Percentiles rank a stretch among this genome's conserved stretches.
Evolutionary conservation across 2,329 filamentous ascomycete species (phyloP).

Genomic region (Monascus ruber): DNA sequence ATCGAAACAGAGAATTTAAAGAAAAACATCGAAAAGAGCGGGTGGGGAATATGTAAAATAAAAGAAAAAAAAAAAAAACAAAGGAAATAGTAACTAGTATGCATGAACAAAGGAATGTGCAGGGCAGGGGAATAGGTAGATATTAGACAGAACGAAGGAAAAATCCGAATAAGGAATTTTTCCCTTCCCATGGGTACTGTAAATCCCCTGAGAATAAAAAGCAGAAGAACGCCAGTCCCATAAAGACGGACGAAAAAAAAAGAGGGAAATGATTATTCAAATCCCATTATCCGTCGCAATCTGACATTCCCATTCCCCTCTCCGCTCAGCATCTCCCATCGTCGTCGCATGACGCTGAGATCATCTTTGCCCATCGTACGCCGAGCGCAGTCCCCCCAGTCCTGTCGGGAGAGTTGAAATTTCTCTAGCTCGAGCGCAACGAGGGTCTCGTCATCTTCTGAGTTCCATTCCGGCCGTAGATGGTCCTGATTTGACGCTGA

Average conservation of each 20-base stretch:
- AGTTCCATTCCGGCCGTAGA: constrained; percentile 20
- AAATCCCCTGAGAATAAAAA: too few relatives aligned
- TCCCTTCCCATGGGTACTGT: too few relatives aligned
- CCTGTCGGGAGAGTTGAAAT: constrained; percentile 29
- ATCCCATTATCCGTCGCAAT: too few relatives aligned
- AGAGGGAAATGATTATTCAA: too few relatives aligned
- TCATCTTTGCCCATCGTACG: constrained; percentile 30
- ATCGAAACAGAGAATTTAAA: constrained; percentile 8
- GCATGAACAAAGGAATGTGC: neutral
- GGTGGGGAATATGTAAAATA: constrained; percentile 1
- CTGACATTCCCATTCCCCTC: constrained; percentile 22
- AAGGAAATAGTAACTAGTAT: constrained; percentile 2
- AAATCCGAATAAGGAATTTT: too few relatives aligned
- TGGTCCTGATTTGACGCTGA: too few relatives aligned
- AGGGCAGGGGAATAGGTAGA: neutral
- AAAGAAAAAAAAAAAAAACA: constrained; percentile 3
- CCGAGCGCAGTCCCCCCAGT: constrained; percentile 35
- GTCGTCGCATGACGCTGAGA: constrained; percentile 25
- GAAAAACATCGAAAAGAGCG: constrained; percentile 2
- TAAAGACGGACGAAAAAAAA: too few relatives aligned
- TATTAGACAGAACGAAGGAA: too few relatives aligned
- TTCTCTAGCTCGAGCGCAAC: constrained; percentile 35
- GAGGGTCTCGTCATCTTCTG: constrained; percentile 31
- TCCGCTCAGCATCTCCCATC: constrained; percentile 33
- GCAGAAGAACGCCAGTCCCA: too few relatives aligned